Evolutionary conservation across 1,284 basidiomycete genomes (phyloP).

Genomic region (Naganishia sp.): DNA sequence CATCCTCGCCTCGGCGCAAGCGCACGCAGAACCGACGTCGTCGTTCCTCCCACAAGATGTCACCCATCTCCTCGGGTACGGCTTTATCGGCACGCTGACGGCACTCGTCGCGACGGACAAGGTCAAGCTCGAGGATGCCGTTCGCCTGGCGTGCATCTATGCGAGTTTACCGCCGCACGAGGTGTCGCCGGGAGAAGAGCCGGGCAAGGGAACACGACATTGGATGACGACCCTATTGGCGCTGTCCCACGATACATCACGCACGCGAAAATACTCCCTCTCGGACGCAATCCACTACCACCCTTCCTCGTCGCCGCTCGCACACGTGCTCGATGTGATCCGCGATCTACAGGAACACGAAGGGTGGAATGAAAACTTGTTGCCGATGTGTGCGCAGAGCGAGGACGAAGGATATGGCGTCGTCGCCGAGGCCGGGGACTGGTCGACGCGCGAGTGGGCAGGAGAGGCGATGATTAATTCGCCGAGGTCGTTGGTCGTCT

Average conservation of each 20-base stretch:
- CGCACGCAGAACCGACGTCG: conserved; percentile 35
- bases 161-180: conserved; percentile 36
- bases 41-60: conserved; percentile 46
- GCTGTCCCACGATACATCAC: conserved; percentile 23
- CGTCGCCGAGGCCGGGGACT: conserved; percentile 48
- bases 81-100: conserved; percentile 52
- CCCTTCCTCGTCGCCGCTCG: conserved; percentile 20
- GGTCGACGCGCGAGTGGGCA: conserved; percentile 49
- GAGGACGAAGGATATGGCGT: conserved; percentile 36
- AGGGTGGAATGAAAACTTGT: conserved; percentile 37
- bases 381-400: conserved; percentile 17
- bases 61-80: conserved; percentile 51
- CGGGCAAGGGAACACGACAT: conserved; percentile 2
- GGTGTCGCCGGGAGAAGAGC: no score
- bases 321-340: conserved; percentile 37
- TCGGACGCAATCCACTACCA: conserved; percentile 11
- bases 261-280: conserved; percentile 27
- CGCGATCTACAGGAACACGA: conserved; percentile 35
- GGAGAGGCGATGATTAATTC: conserved; percentile 51
- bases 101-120: conserved; percentile 50
- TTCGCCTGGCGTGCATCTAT: conserved; percentile 42
- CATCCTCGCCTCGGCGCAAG: conserved; percentile 47
- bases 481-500: conserved; percentile 49
- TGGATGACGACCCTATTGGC: conserved; percentile 30
- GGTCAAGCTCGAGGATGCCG: conserved; percentile 48